phyloP scores from a whole-genome alignment of 2,329 filamentous ascomycete species.

The Colletotrichum sp. region DNA sequence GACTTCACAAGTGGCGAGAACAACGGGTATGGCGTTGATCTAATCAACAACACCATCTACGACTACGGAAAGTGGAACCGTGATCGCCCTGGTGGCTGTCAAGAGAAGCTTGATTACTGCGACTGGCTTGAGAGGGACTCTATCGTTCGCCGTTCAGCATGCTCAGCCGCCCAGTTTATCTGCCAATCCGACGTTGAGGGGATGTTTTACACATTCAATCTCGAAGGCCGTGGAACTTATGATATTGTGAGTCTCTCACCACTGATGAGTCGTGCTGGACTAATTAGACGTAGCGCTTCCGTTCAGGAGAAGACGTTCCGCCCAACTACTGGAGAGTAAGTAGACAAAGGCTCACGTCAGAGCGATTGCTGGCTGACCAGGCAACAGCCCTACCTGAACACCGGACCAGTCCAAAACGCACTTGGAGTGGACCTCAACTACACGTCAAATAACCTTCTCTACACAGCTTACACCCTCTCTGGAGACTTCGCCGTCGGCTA shows the following conservation, averaged over 20 bases:
- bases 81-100: not conserved
- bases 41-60: constrained; percentile 2
- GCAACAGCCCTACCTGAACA: not conserved
- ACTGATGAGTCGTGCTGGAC: rapidly evolving
- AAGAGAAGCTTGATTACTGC: not conserved
- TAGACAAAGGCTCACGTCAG: not conserved
- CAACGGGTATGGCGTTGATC: not conserved
- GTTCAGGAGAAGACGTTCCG: not conserved
- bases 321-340: not conserved
- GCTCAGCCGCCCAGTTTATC: not conserved
- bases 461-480: not conserved
- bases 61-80: not conserved
- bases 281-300: not conserved
- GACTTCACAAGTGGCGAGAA: not conserved
- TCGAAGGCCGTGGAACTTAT: not conserved
- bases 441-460: constrained; percentile 31
- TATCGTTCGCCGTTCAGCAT: not conserved
- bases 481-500: not conserved
- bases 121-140: not conserved
- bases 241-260: not conserved
- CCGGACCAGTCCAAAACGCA: constrained; percentile 53
- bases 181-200: constrained; percentile 49
- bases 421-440: constrained; percentile 67
- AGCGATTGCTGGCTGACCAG: not conserved
- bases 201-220: constrained; percentile 41